These are phyloP conservation scores for Rhododendron vialii DNA, from an alignment of 148 eudicot genomes.

Conservation along the genomic window DNA sequence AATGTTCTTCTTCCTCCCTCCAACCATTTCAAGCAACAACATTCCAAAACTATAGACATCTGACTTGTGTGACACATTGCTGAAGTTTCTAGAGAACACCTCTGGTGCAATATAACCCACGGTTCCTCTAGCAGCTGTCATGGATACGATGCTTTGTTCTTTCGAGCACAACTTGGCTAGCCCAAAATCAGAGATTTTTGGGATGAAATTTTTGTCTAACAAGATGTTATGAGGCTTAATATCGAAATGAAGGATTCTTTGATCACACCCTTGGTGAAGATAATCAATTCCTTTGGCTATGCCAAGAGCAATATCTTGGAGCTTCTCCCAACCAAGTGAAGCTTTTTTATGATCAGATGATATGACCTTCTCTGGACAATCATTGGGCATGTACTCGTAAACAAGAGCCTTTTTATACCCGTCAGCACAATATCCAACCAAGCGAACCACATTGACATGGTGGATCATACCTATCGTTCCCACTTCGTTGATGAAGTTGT, in stretches of 20 bases:
- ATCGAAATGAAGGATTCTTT: constrained; percentile 18
- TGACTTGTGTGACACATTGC: not conserved
- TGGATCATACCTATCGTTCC: constrained; percentile 20
- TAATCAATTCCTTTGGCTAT: constrained; percentile 19
- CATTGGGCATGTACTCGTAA: constrained; percentile 21
- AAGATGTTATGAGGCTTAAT: constrained; percentile 23
- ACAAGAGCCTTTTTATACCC: constrained; percentile 12
- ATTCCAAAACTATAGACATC: constrained; percentile 5
- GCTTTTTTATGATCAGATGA: not conserved
- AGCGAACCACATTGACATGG: constrained; percentile 13
- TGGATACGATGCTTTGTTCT: constrained; percentile 4
- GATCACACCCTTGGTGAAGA: constrained; percentile 19
- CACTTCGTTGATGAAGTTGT: constrained; percentile 21
- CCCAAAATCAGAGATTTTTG: constrained; percentile 22
- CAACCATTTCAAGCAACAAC: constrained; percentile 9
- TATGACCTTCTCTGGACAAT: constrained; percentile 16
- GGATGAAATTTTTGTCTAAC: constrained; percentile 14
- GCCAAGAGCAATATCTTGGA: constrained; percentile 9
- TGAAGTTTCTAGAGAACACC: not conserved
- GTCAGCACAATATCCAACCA: constrained; percentile 11
- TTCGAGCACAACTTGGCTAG: constrained; percentile 10
- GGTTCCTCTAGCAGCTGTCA: constrained; percentile 11
- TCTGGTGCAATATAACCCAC: constrained; percentile 8
- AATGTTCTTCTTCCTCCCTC: not conserved
- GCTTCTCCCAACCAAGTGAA: not conserved